Conservation (phyloP, 805 yeast species). For the Candida vartiovaarae region DNA sequence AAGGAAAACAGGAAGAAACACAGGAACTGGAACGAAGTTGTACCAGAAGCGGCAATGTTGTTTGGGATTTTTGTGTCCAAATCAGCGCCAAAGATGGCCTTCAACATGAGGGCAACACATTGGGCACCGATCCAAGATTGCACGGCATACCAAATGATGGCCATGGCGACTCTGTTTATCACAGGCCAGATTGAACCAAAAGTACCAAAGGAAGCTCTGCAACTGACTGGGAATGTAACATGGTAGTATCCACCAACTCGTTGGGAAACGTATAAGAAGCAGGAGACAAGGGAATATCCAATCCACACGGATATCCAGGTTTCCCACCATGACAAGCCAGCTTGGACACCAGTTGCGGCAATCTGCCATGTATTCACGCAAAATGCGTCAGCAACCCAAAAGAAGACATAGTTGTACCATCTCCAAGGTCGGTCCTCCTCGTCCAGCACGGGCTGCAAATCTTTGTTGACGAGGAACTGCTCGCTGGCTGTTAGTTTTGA, state of each 20-base stretch:
- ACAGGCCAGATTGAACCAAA: slow-evolving; percentile 88
- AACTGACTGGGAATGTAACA: slow-evolving; percentile 76
- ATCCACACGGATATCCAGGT: slow-evolving; percentile 86
- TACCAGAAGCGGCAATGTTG: slow-evolving; percentile 50
- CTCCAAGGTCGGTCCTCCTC: slow-evolving; percentile 68
- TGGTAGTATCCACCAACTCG: slow-evolving; percentile 79
- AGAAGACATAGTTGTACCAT: slow-evolving; percentile 76
- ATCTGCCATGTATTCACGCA: slow-evolving; percentile 90
- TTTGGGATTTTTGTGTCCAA: slow-evolving; percentile 57
- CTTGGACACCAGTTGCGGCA: slow-evolving; percentile 76
- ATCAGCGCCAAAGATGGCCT: slow-evolving; percentile 66
- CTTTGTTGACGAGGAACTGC: slow-evolving; percentile 65
- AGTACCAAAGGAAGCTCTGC: slow-evolving; percentile 81
- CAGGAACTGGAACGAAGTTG: slow-evolving; percentile 67
- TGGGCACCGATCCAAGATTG: slow-evolving; percentile 84
- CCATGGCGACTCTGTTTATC: slow-evolving; percentile 81
- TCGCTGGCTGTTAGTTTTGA: slow-evolving; percentile 44
- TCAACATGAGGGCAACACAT: slow-evolving; percentile 73
- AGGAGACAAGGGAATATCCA: slow-evolving; percentile 67
- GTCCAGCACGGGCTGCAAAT: slow-evolving; percentile 68
- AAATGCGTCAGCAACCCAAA: slow-evolving; percentile 89
- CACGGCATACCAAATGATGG: slow-evolving; percentile 82
- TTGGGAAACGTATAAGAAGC: slow-evolving; percentile 61
- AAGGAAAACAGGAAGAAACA: slow-evolving; percentile 80
- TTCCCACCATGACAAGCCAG: slow-evolving; percentile 87